A percentile compares a stretch with the other conserved stretches of the same genome.
Evolutionary conservation across 2,329 filamentous ascomycete genomes (phyloP).

Genomic region (Gaeumannomyces tritici): DNA sequence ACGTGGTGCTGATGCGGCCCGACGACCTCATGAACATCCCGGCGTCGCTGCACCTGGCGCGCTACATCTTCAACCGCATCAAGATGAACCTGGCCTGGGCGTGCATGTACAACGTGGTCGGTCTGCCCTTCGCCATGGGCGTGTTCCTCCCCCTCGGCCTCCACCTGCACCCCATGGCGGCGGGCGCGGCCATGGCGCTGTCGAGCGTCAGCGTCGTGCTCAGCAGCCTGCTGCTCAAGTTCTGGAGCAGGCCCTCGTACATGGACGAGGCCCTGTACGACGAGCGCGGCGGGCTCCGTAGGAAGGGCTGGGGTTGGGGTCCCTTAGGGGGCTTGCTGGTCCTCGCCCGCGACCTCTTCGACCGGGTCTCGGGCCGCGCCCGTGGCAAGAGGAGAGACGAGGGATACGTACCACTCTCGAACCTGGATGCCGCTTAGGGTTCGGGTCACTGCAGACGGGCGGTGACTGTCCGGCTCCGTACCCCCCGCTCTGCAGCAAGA

Average conservation of each 20-base stretch:
- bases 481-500: background rate
- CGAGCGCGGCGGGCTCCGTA: conserved; percentile 37
- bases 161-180: conserved; percentile 86
- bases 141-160: conserved; percentile 84
- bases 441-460: background rate
- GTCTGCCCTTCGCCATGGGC: conserved; percentile 94
- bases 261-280: conserved; percentile 66
- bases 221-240: conserved; percentile 73
- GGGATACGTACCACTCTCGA: conserved; percentile 51
- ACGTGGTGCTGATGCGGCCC: conserved; percentile 90
- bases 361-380: conserved; percentile 22
- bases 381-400: conserved; percentile 31
- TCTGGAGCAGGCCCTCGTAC: conserved; percentile 79
- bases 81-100: conserved; percentile 91
- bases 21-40: conserved; percentile 91
- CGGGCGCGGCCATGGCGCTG: conserved; percentile 86
- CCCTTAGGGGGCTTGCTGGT: conserved; percentile 27
- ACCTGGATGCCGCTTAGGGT: conserved; percentile 28
- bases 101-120: conserved; percentile 84
- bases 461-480: too few species aligned
- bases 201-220: conserved; percentile 85
- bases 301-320: conserved; percentile 30
- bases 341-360: conserved; percentile 29
- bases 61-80: conserved; percentile 82
- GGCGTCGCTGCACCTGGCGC: conserved; percentile 70